Base-by-base conservation (phyloP, 2,329 filamentous ascomycete genomes). In the Sclerotinia borealis region DNA sequence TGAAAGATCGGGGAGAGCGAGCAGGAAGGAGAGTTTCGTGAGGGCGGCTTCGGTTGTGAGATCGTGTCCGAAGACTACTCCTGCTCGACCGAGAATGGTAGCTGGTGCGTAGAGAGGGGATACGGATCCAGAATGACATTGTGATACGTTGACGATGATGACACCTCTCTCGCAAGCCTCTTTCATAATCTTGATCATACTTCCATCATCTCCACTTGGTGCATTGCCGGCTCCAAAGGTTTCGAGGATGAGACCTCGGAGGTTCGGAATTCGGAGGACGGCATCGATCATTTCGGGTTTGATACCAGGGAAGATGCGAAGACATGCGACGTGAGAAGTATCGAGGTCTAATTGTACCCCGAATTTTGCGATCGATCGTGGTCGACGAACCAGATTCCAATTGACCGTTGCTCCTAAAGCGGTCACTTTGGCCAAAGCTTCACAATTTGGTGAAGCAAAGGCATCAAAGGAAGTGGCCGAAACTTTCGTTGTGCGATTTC, bases 171-270 rank as follows among this genome's bases (percentile, higher is more conserved):
- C 76, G 17, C 90, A 85, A 6, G 87, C 88, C 22, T 83, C 81
- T 25, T 82, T 81, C 63, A 90, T 79, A 45, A 89, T 84, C 34
- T 83, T 81, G 41, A 83, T 86, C 74, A 91, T 79, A n/a, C 61
- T 67, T 8, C 71, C 72, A 52, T 84, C 83, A 66, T 84, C 85
- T 68, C 89, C 86, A 48, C 82, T 82, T 1, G 88, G 88, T 3
- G 87, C 85, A 73, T 91, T 91, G 15, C 88, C 88, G 2, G 87
- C 86, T 13, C 88, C 88, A 74, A 90, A 91, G 0, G 88, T 90
- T 74, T 90, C 87, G 36, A 91, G 78, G 2, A 91, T 83, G 27
- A 91, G 76, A 3, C 88, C 88, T 45, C 82, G 81, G n/a, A 91
- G 76, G 15, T 82, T 84, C 13, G 85, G 80, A 37, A 88, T 74